Evolutionary conservation across 768 basidiomycete species (phyloP).

Genomic region (Coprinopsis cinerea): DNA sequence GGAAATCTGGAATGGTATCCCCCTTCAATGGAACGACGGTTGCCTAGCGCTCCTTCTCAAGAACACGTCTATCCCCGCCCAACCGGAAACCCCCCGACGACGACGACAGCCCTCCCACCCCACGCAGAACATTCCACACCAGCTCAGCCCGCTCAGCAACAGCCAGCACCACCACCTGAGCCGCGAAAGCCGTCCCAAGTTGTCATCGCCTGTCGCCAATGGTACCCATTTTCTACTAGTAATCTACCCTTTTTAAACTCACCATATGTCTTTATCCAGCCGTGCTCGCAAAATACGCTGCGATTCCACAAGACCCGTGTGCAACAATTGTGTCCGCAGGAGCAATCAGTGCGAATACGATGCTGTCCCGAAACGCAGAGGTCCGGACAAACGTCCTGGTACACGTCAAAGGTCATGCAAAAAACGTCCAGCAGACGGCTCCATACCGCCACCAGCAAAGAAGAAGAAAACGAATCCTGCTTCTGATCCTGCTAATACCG

Average conservation of each 20-base stretch:
- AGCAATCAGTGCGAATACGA: slow-evolving; percentile 78
- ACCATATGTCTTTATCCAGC: slow-evolving; percentile 34
- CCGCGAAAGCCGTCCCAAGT: not conserved
- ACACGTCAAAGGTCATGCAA: slow-evolving; percentile 82
- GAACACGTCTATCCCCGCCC: too few species aligned
- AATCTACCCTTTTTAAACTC: slow-evolving; percentile 14
- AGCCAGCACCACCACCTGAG: not conserved
- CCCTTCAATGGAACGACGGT: too few species aligned
- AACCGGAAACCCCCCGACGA: too few species aligned
- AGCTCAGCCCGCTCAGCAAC: not conserved
- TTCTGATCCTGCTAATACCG: slow-evolving; percentile 1
- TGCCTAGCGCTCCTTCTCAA: too few species aligned
- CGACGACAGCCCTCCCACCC: too few species aligned
- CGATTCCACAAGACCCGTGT: slow-evolving; percentile 75
- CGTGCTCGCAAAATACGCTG: slow-evolving; percentile 82
- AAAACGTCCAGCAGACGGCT: slow-evolving; percentile 60
- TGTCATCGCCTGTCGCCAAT: slow-evolving; percentile 82
- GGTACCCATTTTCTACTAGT: slow-evolving; percentile 39
- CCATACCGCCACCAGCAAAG: slow-evolving; percentile 45
- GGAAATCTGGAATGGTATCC: too few species aligned
- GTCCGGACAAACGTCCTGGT: slow-evolving; percentile 82
- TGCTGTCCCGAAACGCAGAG: slow-evolving; percentile 71
- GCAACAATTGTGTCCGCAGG: slow-evolving; percentile 77
- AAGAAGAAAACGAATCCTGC: slow-evolving; percentile 20
- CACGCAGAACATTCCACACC: slow-evolving; percentile 21